Evolutionary conservation across 306 rosid genomes (phyloP), one percentile per base, ranked within the genome.

Genomic region (Glycine tomentella): DNA sequence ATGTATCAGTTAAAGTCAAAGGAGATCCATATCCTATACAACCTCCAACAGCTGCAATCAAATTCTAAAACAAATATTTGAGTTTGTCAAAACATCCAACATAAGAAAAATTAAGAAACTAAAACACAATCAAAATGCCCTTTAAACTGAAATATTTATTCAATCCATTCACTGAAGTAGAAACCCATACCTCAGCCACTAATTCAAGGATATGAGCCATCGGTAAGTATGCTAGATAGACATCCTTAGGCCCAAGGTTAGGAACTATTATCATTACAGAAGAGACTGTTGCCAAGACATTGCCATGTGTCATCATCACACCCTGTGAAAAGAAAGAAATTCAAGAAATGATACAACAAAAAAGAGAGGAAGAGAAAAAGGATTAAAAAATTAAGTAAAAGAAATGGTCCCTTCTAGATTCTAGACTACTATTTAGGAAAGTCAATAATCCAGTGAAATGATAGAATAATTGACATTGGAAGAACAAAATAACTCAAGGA

Each of bases 161-260:
- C 50, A 80, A 74, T 63, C 25, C 15, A 85, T 72, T 81, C 20
- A 14, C 63, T 42, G 17, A 63, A 57, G 58, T 82, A 67, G 67
- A 79, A 80, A 44, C 69, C 48, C 85, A 72, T 83, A 95, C 99
- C 99, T 96, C 99, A 53, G 98, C 99, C 64, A 91, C 91, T 74
- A 96, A 82, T 82, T 96, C 99, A 87, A 96, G 97, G 88, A 96
- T 92, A 90, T 96, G 99, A 89, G 99, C 99, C 80, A 96, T 87
- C 42, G 98, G 99, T 75, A 96, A 87, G 79, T 85, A 96, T 69
- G 99, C 99, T 57, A 96, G 81, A 86, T 92, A 95, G 72, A 91
- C 84, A 87, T 96, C 99, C 81, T 83, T 90, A 73, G 75, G 84
- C 82, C 89, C 91, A 74, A 96, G 84, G 73, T 90, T 78, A 68